phyloP scores from a whole-genome alignment of 129 eudicot species.

The Helianthus tuberosus region DNA sequence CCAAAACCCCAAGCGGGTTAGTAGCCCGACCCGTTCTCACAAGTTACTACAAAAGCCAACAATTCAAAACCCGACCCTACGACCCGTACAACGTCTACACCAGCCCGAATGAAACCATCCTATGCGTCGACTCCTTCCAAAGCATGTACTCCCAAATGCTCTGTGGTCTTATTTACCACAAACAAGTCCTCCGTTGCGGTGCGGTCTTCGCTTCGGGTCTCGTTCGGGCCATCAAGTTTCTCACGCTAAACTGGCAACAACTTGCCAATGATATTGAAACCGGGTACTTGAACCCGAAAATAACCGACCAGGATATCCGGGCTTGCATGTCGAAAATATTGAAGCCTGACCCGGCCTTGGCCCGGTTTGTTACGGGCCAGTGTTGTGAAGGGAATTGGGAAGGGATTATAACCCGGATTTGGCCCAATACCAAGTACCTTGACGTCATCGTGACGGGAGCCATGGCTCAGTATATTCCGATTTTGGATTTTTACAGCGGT shows the following conservation, averaged over 20 bases:
- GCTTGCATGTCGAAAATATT: slow-evolving; percentile 49
- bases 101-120: slow-evolving; percentile 64
- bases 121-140: slow-evolving; percentile 68
- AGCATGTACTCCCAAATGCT: slow-evolving; percentile 78
- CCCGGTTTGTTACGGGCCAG: slow-evolving; percentile 46
- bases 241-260: slow-evolving; percentile 59
- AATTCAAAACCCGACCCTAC: slow-evolving; percentile 58
- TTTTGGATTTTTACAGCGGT: slow-evolving; percentile 66
- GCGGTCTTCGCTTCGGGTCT: slow-evolving; percentile 73
- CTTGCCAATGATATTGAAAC: slow-evolving; percentile 56
- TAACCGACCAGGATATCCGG: slow-evolving; percentile 49
- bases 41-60: slow-evolving; percentile 71
- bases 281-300: slow-evolving; percentile 47
- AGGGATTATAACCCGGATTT: slow-evolving; percentile 62
- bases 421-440: slow-evolving; percentile 70
- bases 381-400: slow-evolving; percentile 56
- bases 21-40: slow-evolving; percentile 71
- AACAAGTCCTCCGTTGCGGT: slow-evolving; percentile 60
- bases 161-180: slow-evolving; percentile 50
- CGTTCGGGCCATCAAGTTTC: slow-evolving; percentile 62
- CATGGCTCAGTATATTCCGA: slow-evolving; percentile 74
- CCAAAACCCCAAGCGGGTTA: slow-evolving; percentile 66
- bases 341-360: slow-evolving; percentile 52
- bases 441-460: slow-evolving; percentile 80
- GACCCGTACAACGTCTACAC: slow-evolving; percentile 69